Percentiles rank a stretch among this genome's conserved stretches.
phyloP scores from a whole-genome alignment of 2,329 filamentous ascomycete genomes.

The Calycina herbarum region DNA sequence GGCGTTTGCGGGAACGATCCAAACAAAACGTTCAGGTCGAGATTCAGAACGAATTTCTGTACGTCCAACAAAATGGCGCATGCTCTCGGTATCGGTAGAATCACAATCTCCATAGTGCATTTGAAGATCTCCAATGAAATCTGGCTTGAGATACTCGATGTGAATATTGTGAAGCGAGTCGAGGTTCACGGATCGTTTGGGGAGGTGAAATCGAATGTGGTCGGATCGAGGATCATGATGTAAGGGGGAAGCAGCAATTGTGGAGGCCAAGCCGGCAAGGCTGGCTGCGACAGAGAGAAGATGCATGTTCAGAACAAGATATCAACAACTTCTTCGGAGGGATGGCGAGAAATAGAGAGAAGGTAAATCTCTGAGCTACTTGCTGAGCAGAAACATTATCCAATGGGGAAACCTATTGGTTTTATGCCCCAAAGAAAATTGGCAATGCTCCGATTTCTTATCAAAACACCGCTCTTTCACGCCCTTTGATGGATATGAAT shows the following conservation, averaged over 20 bases:
- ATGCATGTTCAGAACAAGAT: neutral
- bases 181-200: conserved; percentile 7
- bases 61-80: conserved; percentile 23
- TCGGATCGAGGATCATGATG: neutral
- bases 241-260: conserved; percentile 6
- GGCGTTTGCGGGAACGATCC: conserved; percentile 38
- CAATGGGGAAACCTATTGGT: neutral
- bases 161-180: conserved; percentile 49
- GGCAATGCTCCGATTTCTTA: neutral
- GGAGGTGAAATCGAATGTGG: conserved; percentile 14
- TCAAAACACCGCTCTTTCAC: conserved; percentile 1
- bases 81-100: conserved; percentile 56
- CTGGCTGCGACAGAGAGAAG: neutral
- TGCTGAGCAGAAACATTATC: neutral
- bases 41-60: conserved; percentile 14
- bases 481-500: neutral
- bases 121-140: conserved; percentile 19
- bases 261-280: neutral
- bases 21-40: conserved; percentile 43
- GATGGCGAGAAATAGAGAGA: neutral
- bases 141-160: conserved; percentile 52
- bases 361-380: neutral
- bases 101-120: conserved; percentile 63
- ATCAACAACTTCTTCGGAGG: neutral
- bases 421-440: no score